These are phyloP conservation scores for Platanthera guangdongensis DNA, from an alignment of 106 monocot species.

Conservation along the genomic window DNA sequence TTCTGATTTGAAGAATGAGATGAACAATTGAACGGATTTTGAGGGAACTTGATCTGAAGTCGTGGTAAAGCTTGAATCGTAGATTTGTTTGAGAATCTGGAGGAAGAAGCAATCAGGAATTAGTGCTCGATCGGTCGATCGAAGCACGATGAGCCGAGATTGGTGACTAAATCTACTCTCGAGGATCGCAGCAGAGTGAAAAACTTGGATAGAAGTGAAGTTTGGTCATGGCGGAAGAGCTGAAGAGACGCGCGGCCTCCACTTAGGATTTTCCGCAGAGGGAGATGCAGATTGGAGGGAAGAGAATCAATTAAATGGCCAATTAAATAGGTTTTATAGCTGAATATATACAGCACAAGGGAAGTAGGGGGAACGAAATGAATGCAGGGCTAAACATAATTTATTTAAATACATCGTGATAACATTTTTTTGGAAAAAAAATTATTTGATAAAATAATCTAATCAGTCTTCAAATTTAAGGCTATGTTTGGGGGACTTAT, in stretches of 20 bases:
- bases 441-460: too few relatives aligned
- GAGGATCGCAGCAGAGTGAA: neutral
- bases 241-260: neutral
- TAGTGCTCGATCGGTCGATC: neutral
- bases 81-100: neutral
- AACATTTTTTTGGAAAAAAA: too few relatives aligned
- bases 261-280: too few relatives aligned
- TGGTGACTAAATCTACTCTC: neutral
- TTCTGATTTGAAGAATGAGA: neutral
- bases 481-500: too few relatives aligned
- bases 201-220: neutral
- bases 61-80: neutral
- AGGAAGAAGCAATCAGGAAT: neutral
- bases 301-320: too few relatives aligned
- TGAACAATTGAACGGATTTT: neutral
- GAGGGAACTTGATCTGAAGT: neutral
- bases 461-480: too few relatives aligned
- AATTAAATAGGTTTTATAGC: too few relatives aligned
- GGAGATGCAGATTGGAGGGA: too few relatives aligned
- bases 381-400: too few relatives aligned
- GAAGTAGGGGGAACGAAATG: too few relatives aligned
- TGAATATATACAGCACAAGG: too few relatives aligned
- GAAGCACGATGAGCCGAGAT: neutral
- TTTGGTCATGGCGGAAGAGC: neutral
- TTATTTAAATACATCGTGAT: too few relatives aligned